Evolutionary conservation across 805 yeast genomes (phyloP).

Genomic region (Candida arabinofermentans): DNA sequence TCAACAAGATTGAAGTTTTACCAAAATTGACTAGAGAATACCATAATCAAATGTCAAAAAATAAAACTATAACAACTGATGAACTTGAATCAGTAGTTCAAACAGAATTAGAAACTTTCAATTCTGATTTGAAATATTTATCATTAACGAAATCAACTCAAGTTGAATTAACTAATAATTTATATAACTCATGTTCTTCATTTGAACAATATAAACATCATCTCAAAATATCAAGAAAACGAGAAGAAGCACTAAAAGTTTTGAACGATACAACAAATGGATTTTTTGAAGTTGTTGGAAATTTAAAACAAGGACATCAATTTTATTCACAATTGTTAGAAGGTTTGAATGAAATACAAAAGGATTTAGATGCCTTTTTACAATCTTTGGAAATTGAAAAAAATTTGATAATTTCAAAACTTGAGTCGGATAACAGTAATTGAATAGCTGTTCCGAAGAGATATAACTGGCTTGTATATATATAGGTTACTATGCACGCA

Average conservation of each 20-base stretch:
- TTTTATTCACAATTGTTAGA: slow-evolving; percentile 64
- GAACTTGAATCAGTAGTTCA: slow-evolving; percentile 37
- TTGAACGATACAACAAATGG: slow-evolving; percentile 48
- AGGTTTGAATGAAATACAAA: slow-evolving; percentile 31
- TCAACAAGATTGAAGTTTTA: slow-evolving; percentile 44
- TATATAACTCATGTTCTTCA: slow-evolving; percentile 34
- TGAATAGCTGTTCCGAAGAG: background rate
- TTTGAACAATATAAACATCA: slow-evolving; percentile 35
- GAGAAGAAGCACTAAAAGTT: slow-evolving; percentile 48
- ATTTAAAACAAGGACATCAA: slow-evolving; percentile 62
- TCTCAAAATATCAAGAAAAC: slow-evolving; percentile 26
- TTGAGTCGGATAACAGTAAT: slow-evolving; percentile 5
- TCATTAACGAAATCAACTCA: slow-evolving; percentile 38
- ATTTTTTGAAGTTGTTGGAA: slow-evolving; percentile 52
- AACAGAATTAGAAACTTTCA: slow-evolving; percentile 42
- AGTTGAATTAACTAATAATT: slow-evolving; percentile 22
- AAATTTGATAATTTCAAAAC: slow-evolving; percentile 39
- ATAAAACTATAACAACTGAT: slow-evolving; percentile 17
- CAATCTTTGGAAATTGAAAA: slow-evolving; percentile 47
- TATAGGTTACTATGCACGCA: too few relatives aligned
- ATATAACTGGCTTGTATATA: background rate
- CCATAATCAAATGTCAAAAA: slow-evolving; percentile 13
- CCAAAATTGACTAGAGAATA: slow-evolving; percentile 42
- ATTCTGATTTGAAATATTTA: slow-evolving; percentile 45
- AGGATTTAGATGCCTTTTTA: slow-evolving; percentile 38